phyloP scores from a whole-genome alignment of 495 filamentous ascomycete species.

The Aspergillus panamensis region DNA sequence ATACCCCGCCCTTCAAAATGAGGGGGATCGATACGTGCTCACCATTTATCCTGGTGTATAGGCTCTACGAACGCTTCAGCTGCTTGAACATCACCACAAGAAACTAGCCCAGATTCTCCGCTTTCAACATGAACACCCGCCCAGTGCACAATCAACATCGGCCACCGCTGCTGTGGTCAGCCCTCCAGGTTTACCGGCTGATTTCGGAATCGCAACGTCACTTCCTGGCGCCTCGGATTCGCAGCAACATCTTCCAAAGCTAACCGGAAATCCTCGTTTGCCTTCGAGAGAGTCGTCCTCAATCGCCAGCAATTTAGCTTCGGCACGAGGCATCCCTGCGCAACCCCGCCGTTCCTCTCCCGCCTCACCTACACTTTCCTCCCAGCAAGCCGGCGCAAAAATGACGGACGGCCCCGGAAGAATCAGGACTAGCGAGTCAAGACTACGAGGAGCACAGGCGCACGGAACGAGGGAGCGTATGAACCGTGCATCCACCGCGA shows the following conservation, averaged over 20 bases:
- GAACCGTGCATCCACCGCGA: slow-evolving; percentile 23
- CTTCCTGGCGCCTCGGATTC: slow-evolving; percentile 29
- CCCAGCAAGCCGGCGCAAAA: slow-evolving; percentile 71
- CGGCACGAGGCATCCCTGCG: slow-evolving; percentile 79
- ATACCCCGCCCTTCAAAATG: neutral
- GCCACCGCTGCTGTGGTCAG: slow-evolving; percentile 6
- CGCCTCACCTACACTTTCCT: slow-evolving; percentile 65
- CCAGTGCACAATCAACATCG: slow-evolving; percentile 23
- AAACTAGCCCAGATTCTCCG: slow-evolving; percentile 74
- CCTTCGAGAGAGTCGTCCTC: slow-evolving; percentile 70
- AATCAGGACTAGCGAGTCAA: slow-evolving; percentile 37
- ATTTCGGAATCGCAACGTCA: slow-evolving; percentile 27
- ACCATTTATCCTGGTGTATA: slow-evolving; percentile 18
- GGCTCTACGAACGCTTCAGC: slow-evolving; percentile 75
- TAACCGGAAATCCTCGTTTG: slow-evolving; percentile 45
- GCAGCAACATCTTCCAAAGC: slow-evolving; percentile 35
- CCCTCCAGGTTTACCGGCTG: slow-evolving; percentile 21
- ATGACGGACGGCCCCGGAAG: slow-evolving; percentile 56
- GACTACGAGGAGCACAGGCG: slow-evolving; percentile 27
- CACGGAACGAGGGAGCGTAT: slow-evolving; percentile 26
- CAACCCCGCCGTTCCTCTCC: slow-evolving; percentile 59
- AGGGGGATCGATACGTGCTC: neutral
- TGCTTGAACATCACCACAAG: slow-evolving; percentile 84
- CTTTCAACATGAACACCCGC: slow-evolving; percentile 59
- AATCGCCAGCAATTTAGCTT: slow-evolving; percentile 87